A percentile compares a stretch with the other conserved stretches of the same genome.
These are phyloP conservation scores for Talaromyces funiculosus DNA, from an alignment of 2,329 filamentous ascomycete genomes.

Conservation along the genomic window DNA sequence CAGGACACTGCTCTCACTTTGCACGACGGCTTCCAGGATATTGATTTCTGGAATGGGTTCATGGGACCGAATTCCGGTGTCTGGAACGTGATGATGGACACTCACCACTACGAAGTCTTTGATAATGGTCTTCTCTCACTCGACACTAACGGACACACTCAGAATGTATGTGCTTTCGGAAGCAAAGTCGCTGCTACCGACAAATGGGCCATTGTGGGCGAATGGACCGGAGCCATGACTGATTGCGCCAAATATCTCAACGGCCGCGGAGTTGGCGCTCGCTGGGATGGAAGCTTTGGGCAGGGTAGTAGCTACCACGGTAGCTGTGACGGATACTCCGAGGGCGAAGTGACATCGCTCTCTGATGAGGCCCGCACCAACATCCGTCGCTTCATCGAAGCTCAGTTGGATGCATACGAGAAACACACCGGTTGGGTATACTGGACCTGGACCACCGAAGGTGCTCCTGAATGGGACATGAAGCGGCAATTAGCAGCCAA, in stretches of 20 bases:
- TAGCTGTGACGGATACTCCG: conserved; percentile 49
- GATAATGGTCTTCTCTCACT: conserved; percentile 46
- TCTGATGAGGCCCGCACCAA: conserved; percentile 31
- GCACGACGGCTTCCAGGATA: conserved; percentile 43
- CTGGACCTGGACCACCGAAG: conserved; percentile 49
- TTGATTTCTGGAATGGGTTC: conserved; percentile 57
- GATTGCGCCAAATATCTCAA: conserved; percentile 51
- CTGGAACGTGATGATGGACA: conserved; percentile 56
- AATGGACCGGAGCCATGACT: conserved; percentile 65
- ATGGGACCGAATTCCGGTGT: conserved; percentile 44
- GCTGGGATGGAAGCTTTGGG: conserved; percentile 52
- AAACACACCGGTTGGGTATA: conserved; percentile 42
- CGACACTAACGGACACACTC: conserved; percentile 49
- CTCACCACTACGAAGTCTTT: conserved; percentile 66
- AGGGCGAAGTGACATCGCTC: conserved; percentile 44
- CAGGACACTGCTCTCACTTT: conserved; percentile 50
- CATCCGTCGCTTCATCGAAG: conserved; percentile 41
- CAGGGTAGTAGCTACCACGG: conserved; percentile 44
- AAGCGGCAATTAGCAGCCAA: conserved; percentile 37
- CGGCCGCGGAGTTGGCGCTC: conserved; percentile 54
- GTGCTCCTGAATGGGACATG: conserved; percentile 46
- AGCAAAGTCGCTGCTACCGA: conserved; percentile 48
- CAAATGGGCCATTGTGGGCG: conserved; percentile 63
- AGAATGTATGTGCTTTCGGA: conserved; percentile 52
- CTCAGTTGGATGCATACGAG: conserved; percentile 43